These are phyloP conservation scores for Parathielavia appendiculata DNA, from an alignment of 495 filamentous ascomycete genomes.

Conservation along the genomic window DNA sequence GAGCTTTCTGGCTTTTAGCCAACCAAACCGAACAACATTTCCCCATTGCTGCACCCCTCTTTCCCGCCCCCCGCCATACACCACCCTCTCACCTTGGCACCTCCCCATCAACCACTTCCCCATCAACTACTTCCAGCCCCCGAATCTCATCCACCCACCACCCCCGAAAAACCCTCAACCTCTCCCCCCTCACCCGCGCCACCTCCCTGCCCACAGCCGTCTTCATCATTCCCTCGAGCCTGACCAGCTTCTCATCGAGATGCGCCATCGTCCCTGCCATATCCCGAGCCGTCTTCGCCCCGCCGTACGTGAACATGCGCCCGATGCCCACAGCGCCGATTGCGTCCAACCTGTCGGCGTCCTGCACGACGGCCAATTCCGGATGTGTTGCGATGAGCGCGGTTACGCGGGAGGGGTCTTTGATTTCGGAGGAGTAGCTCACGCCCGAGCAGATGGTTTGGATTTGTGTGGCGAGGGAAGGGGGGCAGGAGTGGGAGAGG, in stretches of 20 bases:
- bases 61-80: background rate
- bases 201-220: constrained; percentile 64
- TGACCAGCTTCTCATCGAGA: constrained; percentile 73
- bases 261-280: constrained; percentile 65
- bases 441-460: constrained; percentile 68
- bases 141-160: constrained; percentile 69
- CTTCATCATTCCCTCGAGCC: constrained; percentile 77
- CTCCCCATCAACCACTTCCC: constrained; percentile 7
- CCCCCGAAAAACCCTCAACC: constrained; percentile 55
- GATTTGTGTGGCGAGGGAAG: constrained; percentile 55
- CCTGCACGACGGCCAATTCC: constrained; percentile 80
- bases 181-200: constrained; percentile 58
- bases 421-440: constrained; percentile 69
- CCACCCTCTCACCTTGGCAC: background rate
- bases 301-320: constrained; percentile 70
- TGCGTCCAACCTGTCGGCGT: constrained; percentile 85
- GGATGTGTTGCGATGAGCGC: constrained; percentile 53
- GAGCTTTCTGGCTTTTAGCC: background rate
- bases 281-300: constrained; percentile 48
- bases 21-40: background rate
- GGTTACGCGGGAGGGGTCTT: constrained; percentile 49
- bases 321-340: constrained; percentile 81
- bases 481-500: constrained; percentile 47
- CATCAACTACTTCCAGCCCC: constrained; percentile 20
- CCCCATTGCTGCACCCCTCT: background rate